Evolutionary conservation across 345 rosid species (phyloP).

Genomic region (Mangifera indica): DNA sequence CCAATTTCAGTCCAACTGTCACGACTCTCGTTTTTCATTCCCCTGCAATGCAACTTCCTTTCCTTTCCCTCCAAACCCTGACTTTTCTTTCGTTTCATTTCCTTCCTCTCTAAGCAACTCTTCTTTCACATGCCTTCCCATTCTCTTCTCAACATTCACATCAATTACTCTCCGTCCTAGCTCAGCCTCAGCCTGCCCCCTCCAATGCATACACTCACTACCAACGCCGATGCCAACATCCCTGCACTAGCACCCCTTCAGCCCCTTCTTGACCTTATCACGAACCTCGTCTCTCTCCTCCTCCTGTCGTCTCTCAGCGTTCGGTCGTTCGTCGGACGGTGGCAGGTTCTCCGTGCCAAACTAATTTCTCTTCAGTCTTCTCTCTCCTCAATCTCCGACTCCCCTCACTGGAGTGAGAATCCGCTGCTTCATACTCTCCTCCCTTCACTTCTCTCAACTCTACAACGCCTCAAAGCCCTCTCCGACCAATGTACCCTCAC

Average conservation of each 20-base stretch:
- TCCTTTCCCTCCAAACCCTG: background rate
- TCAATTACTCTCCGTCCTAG: background rate
- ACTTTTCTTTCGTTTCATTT: constrained; percentile 18
- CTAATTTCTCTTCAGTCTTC: constrained; percentile 54
- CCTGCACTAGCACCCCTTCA: constrained; percentile 40
- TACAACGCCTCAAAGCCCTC: constrained; percentile 70
- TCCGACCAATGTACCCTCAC: constrained; percentile 49
- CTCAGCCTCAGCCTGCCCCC: background rate
- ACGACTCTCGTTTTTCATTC: background rate
- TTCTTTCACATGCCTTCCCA: constrained; percentile 15
- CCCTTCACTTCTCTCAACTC: constrained; percentile 66
- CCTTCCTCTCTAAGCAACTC: constrained; percentile 20
- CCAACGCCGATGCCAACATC: constrained; percentile 23
- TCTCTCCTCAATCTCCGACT: constrained; percentile 55
- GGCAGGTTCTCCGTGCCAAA: constrained; percentile 67
- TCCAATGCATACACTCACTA: constrained; percentile 37
- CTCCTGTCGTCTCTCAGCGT: constrained; percentile 57
- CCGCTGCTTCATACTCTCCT: constrained; percentile 72
- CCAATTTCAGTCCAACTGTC: background rate
- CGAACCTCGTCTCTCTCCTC: constrained; percentile 62
- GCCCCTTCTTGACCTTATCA: constrained; percentile 54
- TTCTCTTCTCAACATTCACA: background rate
- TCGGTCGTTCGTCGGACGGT: constrained; percentile 66
- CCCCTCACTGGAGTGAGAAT: constrained; percentile 71
- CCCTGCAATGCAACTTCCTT: too few relatives aligned